Evolutionary conservation across 1,284 basidiomycete species (phyloP).

Genomic region (Meira miltonrushii): DNA sequence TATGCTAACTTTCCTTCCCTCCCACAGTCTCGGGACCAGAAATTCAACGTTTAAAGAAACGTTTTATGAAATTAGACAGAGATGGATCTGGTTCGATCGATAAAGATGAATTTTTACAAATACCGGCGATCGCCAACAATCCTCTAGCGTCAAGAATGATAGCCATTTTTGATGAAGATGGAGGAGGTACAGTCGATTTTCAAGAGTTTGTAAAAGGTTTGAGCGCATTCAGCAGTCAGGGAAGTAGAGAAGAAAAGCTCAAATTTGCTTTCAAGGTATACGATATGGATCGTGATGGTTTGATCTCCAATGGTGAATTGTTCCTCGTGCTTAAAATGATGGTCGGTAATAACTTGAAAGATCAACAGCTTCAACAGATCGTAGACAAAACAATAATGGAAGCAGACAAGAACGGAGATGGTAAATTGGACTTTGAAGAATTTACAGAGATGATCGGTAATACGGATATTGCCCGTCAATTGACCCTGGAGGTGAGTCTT

Average conservation of each 20-base stretch:
- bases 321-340: conserved; percentile 99
- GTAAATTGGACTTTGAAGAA: conserved; percentile 93
- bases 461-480: conserved; percentile 97
- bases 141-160: conserved; percentile 96
- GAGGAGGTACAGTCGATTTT: conserved; percentile 96
- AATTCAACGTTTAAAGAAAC: conserved; percentile 79
- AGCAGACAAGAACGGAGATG: conserved; percentile 93
- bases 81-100: conserved; percentile 97
- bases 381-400: conserved; percentile 99
- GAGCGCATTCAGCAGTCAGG: conserved; percentile 93
- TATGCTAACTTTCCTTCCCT: neutral
- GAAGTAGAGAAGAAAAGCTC: conserved; percentile 92
- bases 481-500: conserved; percentile 92
- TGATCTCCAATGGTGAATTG: conserved; percentile 96
- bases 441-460: conserved; percentile 95
- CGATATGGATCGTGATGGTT: conserved; percentile 94
- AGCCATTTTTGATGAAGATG: conserved; percentile 98
- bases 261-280: conserved; percentile 97
- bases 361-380: conserved; percentile 97
- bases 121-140: conserved; percentile 97
- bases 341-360: conserved; percentile 99
- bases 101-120: conserved; percentile 96
- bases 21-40: conserved; percentile 24
- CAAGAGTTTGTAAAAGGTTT: conserved; percentile 97
- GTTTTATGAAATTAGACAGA: conserved; percentile 98